phyloP scores from a whole-genome alignment of 371 early-diverging fungal species.

The Racocetra persica region DNA sequence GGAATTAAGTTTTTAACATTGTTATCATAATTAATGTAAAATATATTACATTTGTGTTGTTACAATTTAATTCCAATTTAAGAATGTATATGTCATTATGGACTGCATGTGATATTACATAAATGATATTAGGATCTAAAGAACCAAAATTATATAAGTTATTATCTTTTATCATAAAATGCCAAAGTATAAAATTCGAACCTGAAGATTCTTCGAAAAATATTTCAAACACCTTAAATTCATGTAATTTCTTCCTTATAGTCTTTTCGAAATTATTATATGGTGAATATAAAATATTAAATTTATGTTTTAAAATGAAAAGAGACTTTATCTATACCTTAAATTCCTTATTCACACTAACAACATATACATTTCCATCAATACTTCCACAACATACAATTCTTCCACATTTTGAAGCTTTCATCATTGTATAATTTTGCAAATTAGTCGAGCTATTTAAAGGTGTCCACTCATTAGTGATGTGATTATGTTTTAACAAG shows the following conservation, averaged over 20 bases:
- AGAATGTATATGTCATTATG: slow-evolving; percentile 56
- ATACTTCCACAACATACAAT: slow-evolving; percentile 66
- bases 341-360: slow-evolving; percentile 59
- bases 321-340: slow-evolving; percentile 47
- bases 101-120: slow-evolving; percentile 56
- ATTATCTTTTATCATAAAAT: background rate
- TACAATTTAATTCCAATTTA: slow-evolving; percentile 47
- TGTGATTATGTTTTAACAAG: slow-evolving; percentile 55
- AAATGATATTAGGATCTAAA: slow-evolving; percentile 52
- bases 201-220: slow-evolving; percentile 54
- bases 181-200: slow-evolving; percentile 20
- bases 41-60: slow-evolving; percentile 40
- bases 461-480: slow-evolving; percentile 50
- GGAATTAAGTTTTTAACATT: background rate
- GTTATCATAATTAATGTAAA: slow-evolving; percentile 19
- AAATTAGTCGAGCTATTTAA: slow-evolving; percentile 53
- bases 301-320: background rate
- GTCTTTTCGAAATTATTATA: slow-evolving; percentile 46
- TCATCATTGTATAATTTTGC: slow-evolving; percentile 65
- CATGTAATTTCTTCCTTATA: slow-evolving; percentile 54
- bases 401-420: slow-evolving; percentile 62
- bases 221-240: slow-evolving; percentile 60
- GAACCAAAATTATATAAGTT: background rate
- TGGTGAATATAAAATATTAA: background rate
- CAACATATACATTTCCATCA: slow-evolving; percentile 61